A percentile compares a stretch with the other conserved stretches of the same genome.
Evolutionary conservation across 345 rosid species (phyloP).

Genomic region (Syzygium oleosum): DNA sequence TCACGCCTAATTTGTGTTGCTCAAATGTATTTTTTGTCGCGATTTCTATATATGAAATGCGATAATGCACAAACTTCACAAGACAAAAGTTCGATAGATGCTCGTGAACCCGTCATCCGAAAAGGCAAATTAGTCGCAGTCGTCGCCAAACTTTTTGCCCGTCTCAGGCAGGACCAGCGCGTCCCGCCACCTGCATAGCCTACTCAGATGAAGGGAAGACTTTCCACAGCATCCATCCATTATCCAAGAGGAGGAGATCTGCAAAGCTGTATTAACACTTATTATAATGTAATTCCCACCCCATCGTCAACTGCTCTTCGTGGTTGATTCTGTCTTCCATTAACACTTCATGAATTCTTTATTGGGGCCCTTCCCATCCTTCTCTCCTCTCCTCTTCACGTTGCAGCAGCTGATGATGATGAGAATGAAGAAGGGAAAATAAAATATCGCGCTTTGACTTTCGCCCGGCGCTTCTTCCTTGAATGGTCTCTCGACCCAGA

Average conservation of each 20-base stretch:
- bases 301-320: neutral
- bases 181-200: neutral
- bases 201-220: no score
- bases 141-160: neutral
- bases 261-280: neutral
- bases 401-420: neutral
- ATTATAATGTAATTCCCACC: neutral
- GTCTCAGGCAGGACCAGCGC: neutral
- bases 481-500: neutral
- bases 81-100: neutral
- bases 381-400: neutral
- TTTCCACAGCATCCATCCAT: neutral
- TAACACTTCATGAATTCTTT: neutral
- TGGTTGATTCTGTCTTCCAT: neutral
- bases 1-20: neutral
- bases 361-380: neutral
- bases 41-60: neutral
- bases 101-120: neutral
- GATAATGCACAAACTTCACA: neutral
- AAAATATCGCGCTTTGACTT: neutral
- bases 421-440: neutral
- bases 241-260: neutral
- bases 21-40: neutral
- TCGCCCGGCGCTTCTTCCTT: neutral
- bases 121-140: neutral